Conservation (phyloP, 345 rosid species). For the Bruguiera gymnorhiza region DNA sequence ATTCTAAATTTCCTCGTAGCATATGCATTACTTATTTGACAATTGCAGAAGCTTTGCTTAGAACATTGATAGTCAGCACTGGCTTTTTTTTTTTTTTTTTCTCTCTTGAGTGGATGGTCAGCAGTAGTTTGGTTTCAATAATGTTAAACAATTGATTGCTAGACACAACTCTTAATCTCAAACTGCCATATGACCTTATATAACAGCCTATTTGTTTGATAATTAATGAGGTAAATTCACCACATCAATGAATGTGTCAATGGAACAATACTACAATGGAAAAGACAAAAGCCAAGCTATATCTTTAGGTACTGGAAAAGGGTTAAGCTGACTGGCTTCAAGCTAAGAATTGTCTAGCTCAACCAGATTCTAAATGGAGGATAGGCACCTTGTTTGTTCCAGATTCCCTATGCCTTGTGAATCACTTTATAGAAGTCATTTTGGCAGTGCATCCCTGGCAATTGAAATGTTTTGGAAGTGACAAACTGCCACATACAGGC, state of each 20-base stretch:
- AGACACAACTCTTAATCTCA: slow-evolving; percentile 1
- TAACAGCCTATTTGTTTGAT: background rate
- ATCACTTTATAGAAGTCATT: background rate
- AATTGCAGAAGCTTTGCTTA: background rate
- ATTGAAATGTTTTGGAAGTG: background rate
- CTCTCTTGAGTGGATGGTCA: background rate
- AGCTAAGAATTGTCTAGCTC: background rate
- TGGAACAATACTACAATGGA: background rate
- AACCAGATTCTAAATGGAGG: background rate
- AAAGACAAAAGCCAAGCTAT: too few species aligned
- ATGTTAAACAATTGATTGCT: background rate
- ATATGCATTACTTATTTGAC: background rate
- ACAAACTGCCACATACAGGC: slow-evolving; percentile 49
- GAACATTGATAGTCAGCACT: background rate
- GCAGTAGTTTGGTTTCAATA: background rate
- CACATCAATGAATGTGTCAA: background rate
- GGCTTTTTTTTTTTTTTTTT: too few species aligned
- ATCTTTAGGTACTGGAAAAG: background rate
- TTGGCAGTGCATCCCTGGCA: background rate
- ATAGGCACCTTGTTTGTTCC: background rate
- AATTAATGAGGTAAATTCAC: background rate
- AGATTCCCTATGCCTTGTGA: background rate
- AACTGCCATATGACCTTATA: background rate
- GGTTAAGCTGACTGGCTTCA: background rate
- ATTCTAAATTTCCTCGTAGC: background rate